Evolutionary conservation across 352 stramenopile species (phyloP), one percentile per base, ranked within the genome.

Genomic region (Phytophthora meadii): DNA sequence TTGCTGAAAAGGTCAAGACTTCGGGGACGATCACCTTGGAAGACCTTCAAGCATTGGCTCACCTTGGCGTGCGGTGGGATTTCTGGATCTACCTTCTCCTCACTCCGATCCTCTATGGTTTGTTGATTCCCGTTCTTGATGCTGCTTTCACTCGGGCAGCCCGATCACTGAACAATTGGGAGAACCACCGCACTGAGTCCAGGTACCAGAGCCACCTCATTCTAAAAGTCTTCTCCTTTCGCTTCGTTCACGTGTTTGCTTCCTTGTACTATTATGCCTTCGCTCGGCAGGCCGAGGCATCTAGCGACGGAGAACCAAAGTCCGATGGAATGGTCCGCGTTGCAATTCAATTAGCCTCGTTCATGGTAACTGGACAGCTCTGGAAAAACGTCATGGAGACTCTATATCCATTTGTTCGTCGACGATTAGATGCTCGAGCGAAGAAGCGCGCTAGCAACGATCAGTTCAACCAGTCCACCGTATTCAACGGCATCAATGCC

Each of bases 201-300:
- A 73, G 62, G 22, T 91, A 97, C 66, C 81, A 92, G 50, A 97
- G 93, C 66, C 82, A 94, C 27, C 81, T 99, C 54, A 99, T 99
- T 65, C 94, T 98, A 70, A 99, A 99, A 80, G 97, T 98, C 1
- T 98, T 99, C 70, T 91, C 96, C 5, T 99, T 99, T 72, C 90
- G 95, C 46, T 99, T 98, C 60, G 90, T 98, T 8, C 97, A 98
- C 74, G 96, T 98, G 47, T 98, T 99, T 70, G 92, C 94, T 25
- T 97, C 92, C 46, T 80, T 98, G 14, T 98, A 98, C 70, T 99
- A 99, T 79, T 98, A 98, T 76, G 92, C 93, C 2, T 98, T 98
- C 48, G 74, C 90, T 24, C 57, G 54, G 2, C 61, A 65, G 12
- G 55, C 41, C 1, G 32, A 55, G 19, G 39, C 41, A 11, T 41